Percentiles rank a stretch among this genome's conserved stretches.
phyloP scores from a whole-genome alignment of 2,329 filamentous ascomycete genomes.

The Chaetomium sp. region DNA sequence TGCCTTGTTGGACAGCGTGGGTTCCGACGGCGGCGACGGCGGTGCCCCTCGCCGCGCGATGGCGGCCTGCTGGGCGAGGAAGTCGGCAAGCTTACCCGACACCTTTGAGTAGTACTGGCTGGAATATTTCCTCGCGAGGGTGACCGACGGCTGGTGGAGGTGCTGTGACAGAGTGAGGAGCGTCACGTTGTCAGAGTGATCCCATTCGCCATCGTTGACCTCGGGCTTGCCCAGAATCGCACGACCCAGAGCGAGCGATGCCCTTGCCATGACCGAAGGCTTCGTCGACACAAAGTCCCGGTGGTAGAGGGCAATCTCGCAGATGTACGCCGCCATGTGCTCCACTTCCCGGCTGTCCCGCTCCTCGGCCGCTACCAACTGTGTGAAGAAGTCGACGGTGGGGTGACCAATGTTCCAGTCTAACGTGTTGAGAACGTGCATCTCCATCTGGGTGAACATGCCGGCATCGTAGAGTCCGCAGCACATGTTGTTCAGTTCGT shows the following conservation, averaged over 20 bases:
- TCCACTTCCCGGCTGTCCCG: constrained; percentile 81
- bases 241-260: constrained; percentile 81
- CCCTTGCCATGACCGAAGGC: constrained; percentile 86
- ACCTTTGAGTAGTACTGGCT: constrained; percentile 56
- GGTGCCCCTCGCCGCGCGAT: constrained; percentile 56
- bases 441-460: constrained; percentile 99
- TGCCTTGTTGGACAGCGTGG: constrained; percentile 51
- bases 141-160: constrained; percentile 60
- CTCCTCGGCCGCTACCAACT: constrained; percentile 82
- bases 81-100: constrained; percentile 58
- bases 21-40: constrained; percentile 62
- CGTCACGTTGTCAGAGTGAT: constrained; percentile 69
- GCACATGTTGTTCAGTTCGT: constrained; percentile 98
- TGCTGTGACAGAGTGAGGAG: constrained; percentile 62
- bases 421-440: constrained; percentile 96
- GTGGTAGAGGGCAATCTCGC: constrained; percentile 94
- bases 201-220: constrained; percentile 75
- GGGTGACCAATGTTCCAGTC: constrained; percentile 96
- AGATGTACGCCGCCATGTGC: constrained; percentile 91
- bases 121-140: constrained; percentile 62
- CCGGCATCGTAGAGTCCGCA: constrained; percentile 97
- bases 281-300: constrained; percentile 93
- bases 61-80: constrained; percentile 61
- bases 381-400: constrained; percentile 90
- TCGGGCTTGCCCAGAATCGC: constrained; percentile 83